These are phyloP conservation scores for Bimuria novae-zelandiae DNA, from an alignment of 2,329 filamentous ascomycete species.

Conservation along the genomic window DNA sequence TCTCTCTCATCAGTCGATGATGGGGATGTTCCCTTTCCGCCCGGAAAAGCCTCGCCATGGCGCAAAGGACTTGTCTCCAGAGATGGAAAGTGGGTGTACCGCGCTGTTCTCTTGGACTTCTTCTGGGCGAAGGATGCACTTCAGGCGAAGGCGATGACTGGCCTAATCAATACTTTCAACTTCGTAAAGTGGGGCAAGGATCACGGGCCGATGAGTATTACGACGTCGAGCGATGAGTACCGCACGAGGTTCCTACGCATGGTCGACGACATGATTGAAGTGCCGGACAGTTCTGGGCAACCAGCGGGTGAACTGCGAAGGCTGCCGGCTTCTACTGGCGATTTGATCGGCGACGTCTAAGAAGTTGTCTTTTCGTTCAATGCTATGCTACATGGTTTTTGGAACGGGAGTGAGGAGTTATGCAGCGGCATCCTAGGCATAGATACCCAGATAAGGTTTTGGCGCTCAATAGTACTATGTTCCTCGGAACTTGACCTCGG, in stretches of 20 bases:
- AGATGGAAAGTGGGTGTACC: slow-evolving; percentile 69
- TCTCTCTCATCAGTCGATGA: slow-evolving; percentile 31
- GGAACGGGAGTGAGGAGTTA: background rate
- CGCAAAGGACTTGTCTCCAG: slow-evolving; percentile 64
- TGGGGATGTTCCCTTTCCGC: slow-evolving; percentile 41
- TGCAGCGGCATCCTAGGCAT: background rate
- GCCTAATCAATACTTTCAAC: slow-evolving; percentile 68
- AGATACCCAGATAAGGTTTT: slow-evolving; percentile 3
- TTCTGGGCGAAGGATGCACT: slow-evolving; percentile 78
- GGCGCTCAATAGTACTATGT: no score
- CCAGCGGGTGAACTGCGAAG: slow-evolving; percentile 37
- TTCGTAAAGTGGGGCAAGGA: slow-evolving; percentile 55
- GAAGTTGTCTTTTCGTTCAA: background rate
- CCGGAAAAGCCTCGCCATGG: slow-evolving; percentile 55
- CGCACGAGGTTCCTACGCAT: slow-evolving; percentile 60
- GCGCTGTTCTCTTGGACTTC: slow-evolving; percentile 72
- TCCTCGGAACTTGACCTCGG: no score
- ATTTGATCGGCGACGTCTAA: slow-evolving; percentile 8
- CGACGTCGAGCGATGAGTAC: slow-evolving; percentile 71
- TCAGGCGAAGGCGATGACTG: slow-evolving; percentile 68
- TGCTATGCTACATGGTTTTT: background rate
- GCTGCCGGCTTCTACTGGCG: slow-evolving; percentile 14
- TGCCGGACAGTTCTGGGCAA: slow-evolving; percentile 37
- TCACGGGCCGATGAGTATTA: slow-evolving; percentile 76
- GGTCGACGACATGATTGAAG: slow-evolving; percentile 49